A percentile compares a stretch with the other conserved stretches of the same genome.
phyloP scores from a whole-genome alignment of 2,329 filamentous ascomycete genomes.

The Chaetomiaceae sp. region DNA sequence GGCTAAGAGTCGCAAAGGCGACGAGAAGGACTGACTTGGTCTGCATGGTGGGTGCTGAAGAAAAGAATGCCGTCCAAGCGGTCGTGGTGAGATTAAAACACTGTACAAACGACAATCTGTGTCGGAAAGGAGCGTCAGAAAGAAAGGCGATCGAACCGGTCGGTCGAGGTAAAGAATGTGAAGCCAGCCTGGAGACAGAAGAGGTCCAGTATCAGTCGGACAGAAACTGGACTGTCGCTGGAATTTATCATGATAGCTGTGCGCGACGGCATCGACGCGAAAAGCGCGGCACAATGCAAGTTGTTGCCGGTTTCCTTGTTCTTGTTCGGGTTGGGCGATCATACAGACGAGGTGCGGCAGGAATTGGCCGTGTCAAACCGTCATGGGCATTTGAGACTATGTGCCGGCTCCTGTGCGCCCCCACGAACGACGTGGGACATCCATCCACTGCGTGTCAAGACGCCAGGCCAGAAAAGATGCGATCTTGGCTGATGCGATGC shows the following conservation, averaged over 20 bases:
- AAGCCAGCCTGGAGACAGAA: background rate
- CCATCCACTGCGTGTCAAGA: slow-evolving; percentile 1
- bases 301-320: no score
- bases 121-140: slow-evolving; percentile 10
- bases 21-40: slow-evolving; percentile 38
- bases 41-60: slow-evolving; percentile 36
- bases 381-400: slow-evolving; percentile 10
- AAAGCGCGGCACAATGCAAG: slow-evolving; percentile 18
- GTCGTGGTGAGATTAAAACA: slow-evolving; percentile 20
- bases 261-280: background rate
- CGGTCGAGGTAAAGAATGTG: slow-evolving; percentile 14
- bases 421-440: background rate
- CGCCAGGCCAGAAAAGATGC: slow-evolving; percentile 4
- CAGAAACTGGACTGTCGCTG: background rate
- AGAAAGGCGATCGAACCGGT: slow-evolving; percentile 21
- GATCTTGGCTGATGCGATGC: slow-evolving; percentile 1
- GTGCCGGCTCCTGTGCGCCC: background rate
- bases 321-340: slow-evolving; percentile 21
- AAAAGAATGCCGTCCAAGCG: slow-evolving; percentile 16
- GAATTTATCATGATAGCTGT: background rate
- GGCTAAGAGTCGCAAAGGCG: slow-evolving; percentile 39
- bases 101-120: slow-evolving; percentile 15
- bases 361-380: no score
- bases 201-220: background rate
- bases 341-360: slow-evolving; percentile 17